Conservation (phyloP, 306 rosid genomes). For the Sindora glabra region DNA sequence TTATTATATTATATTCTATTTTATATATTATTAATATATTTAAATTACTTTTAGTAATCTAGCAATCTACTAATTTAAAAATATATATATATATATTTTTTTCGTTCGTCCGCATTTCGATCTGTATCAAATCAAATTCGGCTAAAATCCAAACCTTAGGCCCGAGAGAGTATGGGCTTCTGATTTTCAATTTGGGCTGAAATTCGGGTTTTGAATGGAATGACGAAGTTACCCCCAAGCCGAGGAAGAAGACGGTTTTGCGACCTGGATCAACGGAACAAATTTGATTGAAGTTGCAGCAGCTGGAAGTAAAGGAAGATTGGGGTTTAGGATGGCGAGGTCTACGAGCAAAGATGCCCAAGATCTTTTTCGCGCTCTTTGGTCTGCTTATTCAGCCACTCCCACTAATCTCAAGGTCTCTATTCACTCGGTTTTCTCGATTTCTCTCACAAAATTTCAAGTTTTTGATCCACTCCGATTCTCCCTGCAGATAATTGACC, state of each 20-base stretch:
- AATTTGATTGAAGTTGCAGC: background rate
- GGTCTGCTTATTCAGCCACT: conserved; percentile 78
- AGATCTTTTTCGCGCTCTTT: conserved; percentile 54
- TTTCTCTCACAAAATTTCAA: background rate
- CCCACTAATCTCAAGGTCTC: conserved; percentile 68
- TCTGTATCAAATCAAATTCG: no score
- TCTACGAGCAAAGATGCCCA: conserved; percentile 59
- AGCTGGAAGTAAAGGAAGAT: background rate
- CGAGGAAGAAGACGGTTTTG: background rate
- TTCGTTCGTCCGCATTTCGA: no score
- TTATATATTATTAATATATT: no score
- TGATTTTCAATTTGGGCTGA: no score
- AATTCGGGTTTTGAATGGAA: background rate
- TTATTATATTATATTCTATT: no score
- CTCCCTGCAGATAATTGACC: conserved; percentile 67
- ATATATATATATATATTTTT: no score
- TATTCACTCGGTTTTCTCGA: background rate
- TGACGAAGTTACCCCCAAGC: background rate
- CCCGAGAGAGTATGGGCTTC: no score
- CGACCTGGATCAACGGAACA: background rate
- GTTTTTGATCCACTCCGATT: conserved; percentile 8
- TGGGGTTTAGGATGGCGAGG: conserved; percentile 16
- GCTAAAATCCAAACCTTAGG: no score
- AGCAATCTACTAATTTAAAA: no score
- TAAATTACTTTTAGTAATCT: no score